Base-by-base conservation (phyloP, 139 green algal species). In the Eudorina sp. region DNA sequence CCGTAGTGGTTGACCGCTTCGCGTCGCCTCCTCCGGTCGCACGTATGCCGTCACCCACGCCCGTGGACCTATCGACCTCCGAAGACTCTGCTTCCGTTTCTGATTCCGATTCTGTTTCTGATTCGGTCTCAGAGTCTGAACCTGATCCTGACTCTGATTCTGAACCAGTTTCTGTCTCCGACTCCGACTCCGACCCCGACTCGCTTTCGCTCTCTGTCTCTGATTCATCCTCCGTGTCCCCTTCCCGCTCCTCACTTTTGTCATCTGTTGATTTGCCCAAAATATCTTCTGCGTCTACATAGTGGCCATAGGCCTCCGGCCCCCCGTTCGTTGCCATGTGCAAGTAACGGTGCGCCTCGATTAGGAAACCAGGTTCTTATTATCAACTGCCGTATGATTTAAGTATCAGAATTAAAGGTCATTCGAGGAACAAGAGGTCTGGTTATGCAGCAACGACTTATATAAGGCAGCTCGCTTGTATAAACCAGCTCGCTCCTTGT, bases 241-340 rank as follows among this genome's bases (percentile, higher is more conserved):
- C 73, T 3, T 81, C 73, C 38, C 19, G 25, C 23, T 62, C 43
- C 45, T 18, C 73, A 9, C 4, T 7, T 19, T 78, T 29, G 23
- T 79, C 70, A 2, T 43, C 40, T 36, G 62, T 46, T 64, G n/a
- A 4, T n/a, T 83, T 53, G 7, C 46, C 75, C 3, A 83, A 31
- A 18, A 83, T 48, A 25, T 83, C 75, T 9, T 31, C 48, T 51
- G 75, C 75, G 29, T 83, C 36, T 83, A 83, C 75, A 48, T 83
- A 83, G 3, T 68, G 48, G 48, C 75, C 75, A 16, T 51, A 64
- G 40, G 40, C 70, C 70, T 79, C 41, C 6, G 70, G n/a, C 70
- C 36, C 41, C 23, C 27, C 70, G 16, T 55, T 40, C 19, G 18
- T 43, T 53, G 41, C 70, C 70, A 79, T 79, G 70, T 79, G 14